phyloP scores from a whole-genome alignment of 176 grass and related monocot genomes.

The Thalia dealbata region DNA sequence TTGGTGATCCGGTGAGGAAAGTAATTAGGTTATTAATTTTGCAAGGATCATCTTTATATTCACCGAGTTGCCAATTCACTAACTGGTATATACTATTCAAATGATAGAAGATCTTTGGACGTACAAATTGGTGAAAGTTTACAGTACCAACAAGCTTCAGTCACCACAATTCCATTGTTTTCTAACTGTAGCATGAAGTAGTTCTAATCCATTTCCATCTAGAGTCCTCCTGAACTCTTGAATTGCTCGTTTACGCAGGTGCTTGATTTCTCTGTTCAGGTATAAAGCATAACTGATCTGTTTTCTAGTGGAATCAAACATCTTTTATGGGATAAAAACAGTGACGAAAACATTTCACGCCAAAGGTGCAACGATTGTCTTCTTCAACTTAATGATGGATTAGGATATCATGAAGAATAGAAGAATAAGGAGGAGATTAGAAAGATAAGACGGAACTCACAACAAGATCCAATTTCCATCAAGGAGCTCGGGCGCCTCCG shows the following conservation, averaged over 20 bases:
- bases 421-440: background rate
- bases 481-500: conserved; percentile 54
- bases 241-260: background rate
- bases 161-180: background rate
- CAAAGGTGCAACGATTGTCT: background rate
- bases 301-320: too few species aligned
- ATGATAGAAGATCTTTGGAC: background rate
- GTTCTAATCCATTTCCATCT: background rate
- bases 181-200: background rate
- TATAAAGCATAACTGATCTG: too few species aligned
- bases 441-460: conserved; percentile 33
- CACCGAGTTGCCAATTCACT: too few species aligned
- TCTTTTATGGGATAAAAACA: too few species aligned
- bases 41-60: background rate
- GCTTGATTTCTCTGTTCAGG: too few species aligned
- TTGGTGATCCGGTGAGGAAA: background rate
- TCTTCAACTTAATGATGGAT: background rate
- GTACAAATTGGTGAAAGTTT: background rate
- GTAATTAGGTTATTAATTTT: background rate
- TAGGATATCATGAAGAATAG: background rate
- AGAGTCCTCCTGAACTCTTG: background rate
- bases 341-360: too few species aligned
- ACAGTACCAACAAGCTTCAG: background rate
- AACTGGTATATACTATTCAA: background rate
- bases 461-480: conserved; percentile 88